A percentile compares a stretch with the other conserved stretches of the same genome.
phyloP scores from a whole-genome alignment of 2,329 filamentous ascomycete genomes.

The Tolypocladium album region DNA sequence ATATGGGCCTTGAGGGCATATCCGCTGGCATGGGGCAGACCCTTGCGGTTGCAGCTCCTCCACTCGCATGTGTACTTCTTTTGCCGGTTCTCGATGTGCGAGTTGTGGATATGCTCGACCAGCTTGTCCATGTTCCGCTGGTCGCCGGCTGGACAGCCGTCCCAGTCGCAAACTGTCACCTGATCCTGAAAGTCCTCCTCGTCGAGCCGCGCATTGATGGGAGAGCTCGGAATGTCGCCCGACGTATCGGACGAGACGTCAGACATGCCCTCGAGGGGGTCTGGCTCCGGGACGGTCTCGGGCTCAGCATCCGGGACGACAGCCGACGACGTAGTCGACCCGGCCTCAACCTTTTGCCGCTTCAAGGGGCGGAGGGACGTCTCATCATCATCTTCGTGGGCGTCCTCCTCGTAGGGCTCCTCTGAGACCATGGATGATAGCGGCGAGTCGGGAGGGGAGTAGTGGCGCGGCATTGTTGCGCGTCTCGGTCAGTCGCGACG shows the following conservation, averaged over 20 bases:
- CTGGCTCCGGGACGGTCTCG: slow-evolving; percentile 35
- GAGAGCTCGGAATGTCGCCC: slow-evolving; percentile 68
- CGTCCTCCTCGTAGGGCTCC: slow-evolving; percentile 36
- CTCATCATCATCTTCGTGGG: slow-evolving; percentile 28
- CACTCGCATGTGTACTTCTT: slow-evolving; percentile 99
- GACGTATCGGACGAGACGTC: slow-evolving; percentile 87
- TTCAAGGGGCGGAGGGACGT: slow-evolving; percentile 32
- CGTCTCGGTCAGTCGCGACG: neutral
- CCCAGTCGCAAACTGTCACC: slow-evolving; percentile 69
- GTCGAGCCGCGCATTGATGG: slow-evolving; percentile 54
- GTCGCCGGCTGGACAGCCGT: slow-evolving; percentile 61
- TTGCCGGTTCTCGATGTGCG: slow-evolving; percentile 85
- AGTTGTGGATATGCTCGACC: slow-evolving; percentile 78
- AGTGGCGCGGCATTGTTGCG: slow-evolving; percentile 7
- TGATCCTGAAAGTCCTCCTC: slow-evolving; percentile 70
- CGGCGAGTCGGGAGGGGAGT: slow-evolving; percentile 32
- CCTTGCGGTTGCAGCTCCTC: slow-evolving; percentile 80
- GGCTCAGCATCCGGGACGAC: slow-evolving; percentile 29
- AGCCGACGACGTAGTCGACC: slow-evolving; percentile 34
- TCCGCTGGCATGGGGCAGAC: slow-evolving; percentile 83
- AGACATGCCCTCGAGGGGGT: slow-evolving; percentile 47
- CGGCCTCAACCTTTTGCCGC: slow-evolving; percentile 33
- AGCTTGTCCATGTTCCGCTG: slow-evolving; percentile 71
- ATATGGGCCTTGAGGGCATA: slow-evolving; percentile 96
- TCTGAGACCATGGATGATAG: slow-evolving; percentile 36